These are phyloP conservation scores for Casuarina glauca DNA, from an alignment of 306 rosid genomes.

Conservation along the genomic window DNA sequence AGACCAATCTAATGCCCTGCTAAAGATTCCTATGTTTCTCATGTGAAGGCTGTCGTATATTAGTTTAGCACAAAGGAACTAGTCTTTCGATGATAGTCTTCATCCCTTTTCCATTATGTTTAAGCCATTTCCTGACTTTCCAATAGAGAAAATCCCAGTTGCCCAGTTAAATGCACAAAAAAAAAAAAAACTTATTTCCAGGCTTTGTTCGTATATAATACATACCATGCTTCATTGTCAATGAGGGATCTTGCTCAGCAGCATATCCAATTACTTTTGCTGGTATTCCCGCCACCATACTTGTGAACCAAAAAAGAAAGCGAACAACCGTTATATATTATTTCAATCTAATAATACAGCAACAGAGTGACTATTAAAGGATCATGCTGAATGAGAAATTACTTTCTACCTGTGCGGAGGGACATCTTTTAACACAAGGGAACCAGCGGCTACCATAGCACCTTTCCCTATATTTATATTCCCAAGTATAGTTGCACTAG, in stretches of 20 bases:
- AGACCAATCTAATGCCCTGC: background rate
- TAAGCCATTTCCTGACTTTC: background rate
- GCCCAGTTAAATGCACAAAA: background rate
- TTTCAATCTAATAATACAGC: background rate
- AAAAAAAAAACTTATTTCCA: background rate
- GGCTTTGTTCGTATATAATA: slow-evolving; percentile 3
- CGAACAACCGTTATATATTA: slow-evolving; percentile 17
- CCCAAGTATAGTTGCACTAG: slow-evolving; percentile 82
- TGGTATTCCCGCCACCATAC: slow-evolving; percentile 91
- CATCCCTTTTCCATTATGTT: background rate
- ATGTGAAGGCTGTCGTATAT: background rate
- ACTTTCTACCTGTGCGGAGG: slow-evolving; percentile 70
- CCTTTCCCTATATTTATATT: slow-evolving; percentile 83
- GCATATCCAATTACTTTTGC: slow-evolving; percentile 73
- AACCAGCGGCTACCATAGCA: slow-evolving; percentile 87
- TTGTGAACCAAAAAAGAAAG: slow-evolving; percentile 29
- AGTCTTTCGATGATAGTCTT: background rate
- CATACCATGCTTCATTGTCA: slow-evolving; percentile 98
- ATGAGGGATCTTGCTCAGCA: slow-evolving; percentile 64
- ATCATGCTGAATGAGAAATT: background rate
- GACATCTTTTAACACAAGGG: slow-evolving; percentile 77
- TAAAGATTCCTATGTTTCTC: background rate
- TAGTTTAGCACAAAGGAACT: background rate
- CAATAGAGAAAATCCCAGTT: background rate
- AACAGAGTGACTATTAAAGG: background rate